Evolutionary conservation across 306 rosid genomes (phyloP), one percentile per base, ranked within the genome.

Genomic region (Luffa aegyptiaca): DNA sequence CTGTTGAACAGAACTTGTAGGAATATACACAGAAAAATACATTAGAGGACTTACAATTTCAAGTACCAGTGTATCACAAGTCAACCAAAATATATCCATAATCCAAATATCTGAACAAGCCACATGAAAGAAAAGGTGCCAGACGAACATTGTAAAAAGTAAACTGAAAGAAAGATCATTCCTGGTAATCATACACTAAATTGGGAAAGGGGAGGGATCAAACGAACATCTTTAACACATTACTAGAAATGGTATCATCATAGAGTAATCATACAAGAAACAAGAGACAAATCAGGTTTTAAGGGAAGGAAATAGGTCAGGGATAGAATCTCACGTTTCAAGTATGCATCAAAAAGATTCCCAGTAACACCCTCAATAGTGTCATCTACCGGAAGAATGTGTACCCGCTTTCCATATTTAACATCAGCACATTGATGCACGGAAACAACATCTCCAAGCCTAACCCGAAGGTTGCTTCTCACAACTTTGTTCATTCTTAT

Each of bases 401-500:
- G 86, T 3, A 80, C 81, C 7, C 83, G 56, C 35, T 83, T 65
- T 42, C 83, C 83, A 35, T 83, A 79, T 51, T 74, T 80, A 10
- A 83, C 83, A 79, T 80, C 86, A 62, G 77, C 59, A 64, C 83
- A 83, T 21, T 73, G 81, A 41, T 83, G 86, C 37, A 83, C 76
- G 8, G 83, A 83, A 55, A 83, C 86, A 65, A 79, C 80, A 51
- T 80, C 86, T 18, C 80, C 83, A 75, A 83, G 83, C 64, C 80
- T 79, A 6, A 83, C 86, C 48, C 86, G 76, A 12, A 79, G 80
- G 72, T 83, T 83, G 76, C 74, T 77, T 53, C 85, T 74, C 44
- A 83, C 85, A 70, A 83, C 82, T 63, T 79, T 83, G 76, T 83
- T 83, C 80, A 83, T 83, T 69, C 81, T 78, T 55, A 82, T 78